phyloP scores from a whole-genome alignment of 495 filamentous ascomycete species.

The Letharia lupina region DNA sequence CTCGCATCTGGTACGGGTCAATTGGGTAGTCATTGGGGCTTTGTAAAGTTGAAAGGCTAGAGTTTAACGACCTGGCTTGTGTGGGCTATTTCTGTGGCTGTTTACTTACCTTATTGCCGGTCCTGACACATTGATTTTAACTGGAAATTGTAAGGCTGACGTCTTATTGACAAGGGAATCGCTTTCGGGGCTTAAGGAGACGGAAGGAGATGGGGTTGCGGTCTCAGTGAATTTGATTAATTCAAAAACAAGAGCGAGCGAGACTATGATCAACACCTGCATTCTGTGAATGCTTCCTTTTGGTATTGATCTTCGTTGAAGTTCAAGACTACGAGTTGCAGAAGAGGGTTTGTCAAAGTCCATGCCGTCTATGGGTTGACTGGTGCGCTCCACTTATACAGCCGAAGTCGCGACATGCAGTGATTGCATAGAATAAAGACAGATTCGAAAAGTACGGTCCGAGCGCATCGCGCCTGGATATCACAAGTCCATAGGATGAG shows the following conservation, averaged over 20 bases:
- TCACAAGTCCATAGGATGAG: background rate
- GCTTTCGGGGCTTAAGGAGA: background rate
- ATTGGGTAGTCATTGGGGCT: background rate
- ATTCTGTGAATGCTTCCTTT: background rate
- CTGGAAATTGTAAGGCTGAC: background rate
- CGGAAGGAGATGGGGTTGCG: background rate
- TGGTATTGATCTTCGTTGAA: background rate
- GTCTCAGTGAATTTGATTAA: background rate
- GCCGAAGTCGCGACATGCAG: background rate
- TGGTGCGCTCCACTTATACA: background rate
- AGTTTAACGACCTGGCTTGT: background rate
- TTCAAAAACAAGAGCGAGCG: background rate
- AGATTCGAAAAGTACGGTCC: background rate
- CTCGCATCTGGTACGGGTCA: conserved; percentile 4
- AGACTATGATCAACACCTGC: background rate
- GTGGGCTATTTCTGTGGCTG: background rate
- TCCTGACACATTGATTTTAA: background rate
- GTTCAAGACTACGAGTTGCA: background rate
- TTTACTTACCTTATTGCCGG: background rate
- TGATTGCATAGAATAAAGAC: background rate
- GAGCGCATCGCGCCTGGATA: background rate
- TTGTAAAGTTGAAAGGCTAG: too few relatives aligned
- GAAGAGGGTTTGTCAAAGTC: background rate
- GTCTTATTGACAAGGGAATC: background rate
- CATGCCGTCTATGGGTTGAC: background rate